Evolutionary conservation across 805 yeast genomes (phyloP), one percentile per base, ranked within the genome.

Genomic region (Ascoidea asiatica): DNA sequence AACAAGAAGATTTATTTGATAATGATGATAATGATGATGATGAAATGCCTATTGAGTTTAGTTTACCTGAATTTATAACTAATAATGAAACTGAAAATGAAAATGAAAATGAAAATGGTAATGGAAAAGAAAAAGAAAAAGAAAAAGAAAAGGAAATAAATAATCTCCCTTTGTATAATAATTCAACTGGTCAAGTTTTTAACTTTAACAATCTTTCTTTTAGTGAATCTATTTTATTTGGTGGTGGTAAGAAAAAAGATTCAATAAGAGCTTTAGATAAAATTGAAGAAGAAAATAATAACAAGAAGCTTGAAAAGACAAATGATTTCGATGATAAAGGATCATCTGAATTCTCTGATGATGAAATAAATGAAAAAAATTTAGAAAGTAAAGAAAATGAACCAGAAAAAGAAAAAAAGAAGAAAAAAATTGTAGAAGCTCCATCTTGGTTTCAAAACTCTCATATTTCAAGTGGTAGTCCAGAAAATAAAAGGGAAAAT

Each of bases 41-140:
- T 17, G 43, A 45, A 17, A 18, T 18, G 2, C 20, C 42, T 3
- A 33, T 50, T 23, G 53, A 52, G 37, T 46, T 61, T 20, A 56
- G 56, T 3, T 42, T 44, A 8, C 56, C 64, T 5, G 45, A 56
- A 29, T 50, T 60, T 17, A 58, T 58, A 44, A 45, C 37, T 17
- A 40, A 21, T 17, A 38, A 42, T 29, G 44, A 43, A 19, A 40
- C 40, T 4, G 44, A 42, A 13, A 13, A 23, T 5, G 37, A 35
- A 11, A 38, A 43, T 18, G 46, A 21, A 7, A 43, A 40, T 8
- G 17, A 7, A 7, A 41, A 15, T 33, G 22, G 29, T 3, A 39
- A 40, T 11, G 46, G 22, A 4, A 40, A 40, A 21, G 46, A 46
- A 18, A 37, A 20, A 3, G 17, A 43, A 1, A 41, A 44, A 2